Evolutionary conservation across 495 filamentous ascomycete genomes (phyloP).

Genomic region (Lasiosphaeriaceae sp.): DNA sequence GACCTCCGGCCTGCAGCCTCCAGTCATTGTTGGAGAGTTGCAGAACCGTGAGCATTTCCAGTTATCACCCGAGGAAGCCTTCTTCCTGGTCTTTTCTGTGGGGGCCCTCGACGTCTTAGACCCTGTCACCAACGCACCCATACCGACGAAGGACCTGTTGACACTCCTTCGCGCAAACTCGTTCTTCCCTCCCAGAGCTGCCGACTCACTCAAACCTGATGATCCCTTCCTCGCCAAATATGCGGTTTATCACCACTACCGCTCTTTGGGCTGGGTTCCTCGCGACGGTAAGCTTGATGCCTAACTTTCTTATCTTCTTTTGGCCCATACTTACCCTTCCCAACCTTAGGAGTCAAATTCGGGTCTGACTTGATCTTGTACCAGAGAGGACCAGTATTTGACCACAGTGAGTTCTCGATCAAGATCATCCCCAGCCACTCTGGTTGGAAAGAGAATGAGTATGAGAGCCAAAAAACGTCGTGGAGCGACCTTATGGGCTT

Average conservation of each 20-base stretch:
- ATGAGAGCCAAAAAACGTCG: conserved; percentile 45
- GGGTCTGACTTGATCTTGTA: conserved; percentile 91
- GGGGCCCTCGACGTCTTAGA: conserved; percentile 70
- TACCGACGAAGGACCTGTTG: conserved; percentile 54
- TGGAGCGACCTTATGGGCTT: conserved; percentile 95
- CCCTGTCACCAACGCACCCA: conserved; percentile 43
- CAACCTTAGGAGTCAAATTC: conserved; percentile 62
- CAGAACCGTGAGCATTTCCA: conserved; percentile 87
- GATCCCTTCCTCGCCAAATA: conserved; percentile 86
- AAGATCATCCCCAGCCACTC: conserved; percentile 79
- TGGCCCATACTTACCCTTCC: too few relatives aligned
- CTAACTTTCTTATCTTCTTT: too few relatives aligned
- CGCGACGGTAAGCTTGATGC: conserved; percentile 57
- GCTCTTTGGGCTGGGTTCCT: conserved; percentile 94
- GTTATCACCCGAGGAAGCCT: conserved; percentile 82
- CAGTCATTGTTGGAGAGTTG: conserved; percentile 31
- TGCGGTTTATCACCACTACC: conserved; percentile 91
- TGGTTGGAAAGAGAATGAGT: conserved; percentile 60
- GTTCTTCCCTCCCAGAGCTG: conserved; percentile 57
- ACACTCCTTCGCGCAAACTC: conserved; percentile 62
- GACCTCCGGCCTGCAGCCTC: not conserved
- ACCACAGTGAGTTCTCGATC: conserved; percentile 88
- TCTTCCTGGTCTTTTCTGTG: conserved; percentile 82
- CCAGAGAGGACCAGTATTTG: conserved; percentile 88
- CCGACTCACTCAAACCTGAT: conserved; percentile 50